phyloP scores from a whole-genome alignment of 1,284 basidiomycete genomes.

The Phenoliferia sp. region DNA sequence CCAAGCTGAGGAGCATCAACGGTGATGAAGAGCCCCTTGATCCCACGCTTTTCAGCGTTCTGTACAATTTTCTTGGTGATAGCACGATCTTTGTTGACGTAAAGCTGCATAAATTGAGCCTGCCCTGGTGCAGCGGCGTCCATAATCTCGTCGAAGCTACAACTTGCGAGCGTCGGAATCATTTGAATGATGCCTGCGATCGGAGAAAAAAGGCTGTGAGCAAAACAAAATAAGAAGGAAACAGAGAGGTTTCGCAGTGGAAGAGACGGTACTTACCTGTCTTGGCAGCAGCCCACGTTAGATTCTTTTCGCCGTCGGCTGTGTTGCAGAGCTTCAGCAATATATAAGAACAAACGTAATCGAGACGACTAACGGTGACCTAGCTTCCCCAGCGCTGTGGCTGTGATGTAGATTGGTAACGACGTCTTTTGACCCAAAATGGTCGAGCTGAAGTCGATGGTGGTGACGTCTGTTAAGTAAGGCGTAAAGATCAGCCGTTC shows the following conservation, averaged over 20 bases:
- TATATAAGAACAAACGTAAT: too few relatives aligned
- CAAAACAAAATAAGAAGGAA: too few relatives aligned
- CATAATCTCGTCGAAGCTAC: constrained; percentile 84
- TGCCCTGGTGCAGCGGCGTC: constrained; percentile 69
- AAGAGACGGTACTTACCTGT: too few relatives aligned
- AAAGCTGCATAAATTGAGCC: constrained; percentile 41
- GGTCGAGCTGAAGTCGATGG: constrained; percentile 61
- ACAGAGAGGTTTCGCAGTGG: too few relatives aligned
- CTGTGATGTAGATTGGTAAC: constrained; percentile 60
- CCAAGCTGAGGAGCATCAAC: constrained; percentile 91
- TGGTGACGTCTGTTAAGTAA: constrained; percentile 56
- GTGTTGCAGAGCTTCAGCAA: too few relatives aligned
- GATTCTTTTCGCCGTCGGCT: constrained; percentile 48
- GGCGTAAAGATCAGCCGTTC: not conserved
- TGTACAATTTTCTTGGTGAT: constrained; percentile 77
- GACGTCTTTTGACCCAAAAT: constrained; percentile 4
- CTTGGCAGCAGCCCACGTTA: constrained; percentile 78
- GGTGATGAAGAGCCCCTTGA: constrained; percentile 56
- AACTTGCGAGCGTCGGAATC: constrained; percentile 53
- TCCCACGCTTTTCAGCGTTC: constrained; percentile 50
- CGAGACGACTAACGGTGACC: constrained; percentile 44
- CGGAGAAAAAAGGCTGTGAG: too few relatives aligned
- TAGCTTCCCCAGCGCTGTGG: constrained; percentile 65
- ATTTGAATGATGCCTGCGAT: constrained; percentile 60
- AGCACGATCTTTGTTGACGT: constrained; percentile 77